These are phyloP conservation scores for Dentiscutata heterogama DNA, from an alignment of 371 early-diverging fungal genomes.

Conservation along the genomic window DNA sequence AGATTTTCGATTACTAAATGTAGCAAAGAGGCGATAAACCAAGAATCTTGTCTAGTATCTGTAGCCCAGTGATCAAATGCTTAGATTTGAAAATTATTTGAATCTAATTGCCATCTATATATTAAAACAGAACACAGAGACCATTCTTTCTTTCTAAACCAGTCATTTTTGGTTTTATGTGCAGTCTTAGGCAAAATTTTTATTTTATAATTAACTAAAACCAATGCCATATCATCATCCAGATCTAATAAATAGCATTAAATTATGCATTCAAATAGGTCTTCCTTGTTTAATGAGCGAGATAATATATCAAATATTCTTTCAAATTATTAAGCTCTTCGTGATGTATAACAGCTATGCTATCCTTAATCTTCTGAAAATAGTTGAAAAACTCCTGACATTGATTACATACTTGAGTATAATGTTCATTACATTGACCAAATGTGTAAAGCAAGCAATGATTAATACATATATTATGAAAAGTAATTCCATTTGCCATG, in stretches of 20 bases:
- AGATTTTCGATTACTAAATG: not conserved
- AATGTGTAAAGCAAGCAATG: too few relatives aligned
- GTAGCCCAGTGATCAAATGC: not conserved
- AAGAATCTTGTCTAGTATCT: not conserved
- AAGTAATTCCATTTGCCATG: not conserved
- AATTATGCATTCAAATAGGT: constrained; percentile 25
- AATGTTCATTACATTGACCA: too few relatives aligned
- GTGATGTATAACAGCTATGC: not conserved
- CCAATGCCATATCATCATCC: not conserved
- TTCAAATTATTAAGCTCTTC: not conserved
- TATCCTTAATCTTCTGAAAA: not conserved
- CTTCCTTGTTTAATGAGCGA: not conserved
- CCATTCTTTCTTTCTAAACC: not conserved
- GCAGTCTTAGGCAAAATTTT: not conserved
- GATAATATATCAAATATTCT: not conserved
- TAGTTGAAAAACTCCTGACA: not conserved
- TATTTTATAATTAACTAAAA: constrained; percentile 4
- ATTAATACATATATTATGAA: not conserved
- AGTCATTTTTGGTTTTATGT: constrained; percentile 5
- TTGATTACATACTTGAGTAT: too few relatives aligned
- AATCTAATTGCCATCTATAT: not conserved
- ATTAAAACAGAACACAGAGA: not conserved
- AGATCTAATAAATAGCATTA: constrained; percentile 8
- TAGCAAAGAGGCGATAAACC: not conserved
- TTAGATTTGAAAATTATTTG: not conserved